phyloP scores from a whole-genome alignment of 768 basidiomycete genomes.

The Basidioascus undulatus region DNA sequence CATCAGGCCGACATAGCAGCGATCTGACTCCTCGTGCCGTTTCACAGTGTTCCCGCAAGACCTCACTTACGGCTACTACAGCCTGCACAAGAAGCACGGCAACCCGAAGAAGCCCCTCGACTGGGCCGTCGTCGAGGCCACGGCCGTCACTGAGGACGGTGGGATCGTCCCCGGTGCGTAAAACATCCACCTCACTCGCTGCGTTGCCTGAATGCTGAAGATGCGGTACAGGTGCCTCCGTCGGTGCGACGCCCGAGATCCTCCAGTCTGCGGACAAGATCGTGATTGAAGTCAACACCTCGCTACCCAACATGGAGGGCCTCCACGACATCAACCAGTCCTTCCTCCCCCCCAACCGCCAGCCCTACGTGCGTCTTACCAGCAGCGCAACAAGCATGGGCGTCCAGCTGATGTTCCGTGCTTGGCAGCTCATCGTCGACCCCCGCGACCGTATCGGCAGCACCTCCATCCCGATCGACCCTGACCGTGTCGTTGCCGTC shows the following conservation, averaged over 20 bases:
- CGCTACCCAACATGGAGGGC: constrained; percentile 13
- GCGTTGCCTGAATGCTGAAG: no score
- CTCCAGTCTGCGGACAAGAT: constrained; percentile 14
- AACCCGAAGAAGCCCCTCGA: constrained; percentile 11
- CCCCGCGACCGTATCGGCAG: constrained; percentile 13
- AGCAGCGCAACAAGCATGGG: no score
- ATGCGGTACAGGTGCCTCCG: constrained; percentile 14
- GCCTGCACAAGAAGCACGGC: constrained; percentile 9
- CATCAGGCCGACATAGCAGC: neutral
- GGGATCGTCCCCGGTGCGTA: constrained; percentile 12
- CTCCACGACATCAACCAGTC: constrained; percentile 15
- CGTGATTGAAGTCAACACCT: constrained; percentile 17
- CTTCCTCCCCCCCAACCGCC: constrained; percentile 13
- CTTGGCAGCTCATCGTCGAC: constrained; percentile 7
- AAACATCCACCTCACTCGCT: no score
- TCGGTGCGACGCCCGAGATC: constrained; percentile 16
- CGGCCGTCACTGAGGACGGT: constrained; percentile 13
- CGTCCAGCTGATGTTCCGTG: no score
- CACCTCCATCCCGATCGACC: constrained; percentile 12
- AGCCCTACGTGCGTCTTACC: constrained; percentile 9
- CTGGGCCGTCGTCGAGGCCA: constrained; percentile 14
- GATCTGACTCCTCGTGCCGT: neutral
- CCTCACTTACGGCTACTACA: constrained; percentile 12
- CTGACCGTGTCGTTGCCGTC: constrained; percentile 13
- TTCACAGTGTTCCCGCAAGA: constrained; percentile 2